Evolutionary conservation across 768 basidiomycete genomes (phyloP), one percentile per base, ranked within the genome.

Genomic region (Tylopilus balloui): DNA sequence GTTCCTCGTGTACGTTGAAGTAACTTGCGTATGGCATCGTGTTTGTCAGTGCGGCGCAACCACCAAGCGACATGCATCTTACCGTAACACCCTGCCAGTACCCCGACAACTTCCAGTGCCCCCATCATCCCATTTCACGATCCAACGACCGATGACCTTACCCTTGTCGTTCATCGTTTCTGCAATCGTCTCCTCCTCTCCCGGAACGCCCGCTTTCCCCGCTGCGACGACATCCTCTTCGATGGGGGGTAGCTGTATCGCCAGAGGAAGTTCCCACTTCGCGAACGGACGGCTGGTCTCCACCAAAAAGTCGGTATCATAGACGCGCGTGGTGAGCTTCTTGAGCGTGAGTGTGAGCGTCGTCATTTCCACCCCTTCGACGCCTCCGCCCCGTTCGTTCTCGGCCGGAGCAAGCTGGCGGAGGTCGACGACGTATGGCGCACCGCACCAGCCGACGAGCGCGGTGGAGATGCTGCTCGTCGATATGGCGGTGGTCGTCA

Each of bases 391-490:
- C n/a, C n/a, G n/a, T n/a, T n/a, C n/a, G 32, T 71, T 70, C 38
- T 72, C 69, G 13, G 73, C 71, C 3, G 75, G 69, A 13, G 67
- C 71, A 40, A 83, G 70, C 20, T 73, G 71, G 52, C 78, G 79
- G 42, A 92, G 74, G 11, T 70, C 69, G 8, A 78, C 77, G 25
- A 92, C 88, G 68, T 93, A 91, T 7, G 88, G 86, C 41, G 76
- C 73, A 6, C 84, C 85, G 39, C 79, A 82, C 73, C 80, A 81
- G 7, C 79, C 73, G 35, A 93, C 83, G 37, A 92, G 74, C 0
- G 74, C 79, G 3, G 91, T 92, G 42, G 86, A 89, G 35, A 87
- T 68, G 11, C 80, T 76, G 35, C 85, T 87, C 0, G 88, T 88
- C 31, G 76, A 76, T 50, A 93, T 55, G 3, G 90, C 91, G 8